A percentile compares a stretch with the other conserved stretches of the same genome.
Conservation (phyloP, 257 asterid species). For the Solanum peruvianum region DNA sequence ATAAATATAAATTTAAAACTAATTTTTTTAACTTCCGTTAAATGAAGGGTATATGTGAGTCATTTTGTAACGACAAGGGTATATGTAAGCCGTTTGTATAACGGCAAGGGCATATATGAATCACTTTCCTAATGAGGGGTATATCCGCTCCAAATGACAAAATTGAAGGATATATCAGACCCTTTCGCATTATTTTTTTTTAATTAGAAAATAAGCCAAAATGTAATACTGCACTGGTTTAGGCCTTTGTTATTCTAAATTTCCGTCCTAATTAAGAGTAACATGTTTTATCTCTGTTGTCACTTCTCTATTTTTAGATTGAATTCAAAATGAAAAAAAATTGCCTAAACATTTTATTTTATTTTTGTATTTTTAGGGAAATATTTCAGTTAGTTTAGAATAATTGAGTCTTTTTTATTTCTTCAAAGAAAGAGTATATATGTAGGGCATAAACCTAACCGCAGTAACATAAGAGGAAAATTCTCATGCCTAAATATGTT, state of each 20-base stretch:
- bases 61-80: no score
- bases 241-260: background rate
- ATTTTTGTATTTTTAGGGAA: background rate
- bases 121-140: no score
- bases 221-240: background rate
- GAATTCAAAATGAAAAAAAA: background rate
- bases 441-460: background rate
- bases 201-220: background rate
- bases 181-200: no score
- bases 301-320: background rate
- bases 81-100: no score
- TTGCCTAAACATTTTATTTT: background rate
- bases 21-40: no score
- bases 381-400: background rate
- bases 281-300: background rate
- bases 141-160: no score
- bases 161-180: no score
- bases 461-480: background rate
- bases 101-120: no score
- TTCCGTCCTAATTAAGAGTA: background rate
- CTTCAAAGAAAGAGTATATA: background rate
- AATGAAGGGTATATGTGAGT: no score
- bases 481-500: background rate
- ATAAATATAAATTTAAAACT: no score
- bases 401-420: background rate